Conservation (phyloP, 768 basidiomycete genomes). For the Omphalotus guepiniiformis region DNA sequence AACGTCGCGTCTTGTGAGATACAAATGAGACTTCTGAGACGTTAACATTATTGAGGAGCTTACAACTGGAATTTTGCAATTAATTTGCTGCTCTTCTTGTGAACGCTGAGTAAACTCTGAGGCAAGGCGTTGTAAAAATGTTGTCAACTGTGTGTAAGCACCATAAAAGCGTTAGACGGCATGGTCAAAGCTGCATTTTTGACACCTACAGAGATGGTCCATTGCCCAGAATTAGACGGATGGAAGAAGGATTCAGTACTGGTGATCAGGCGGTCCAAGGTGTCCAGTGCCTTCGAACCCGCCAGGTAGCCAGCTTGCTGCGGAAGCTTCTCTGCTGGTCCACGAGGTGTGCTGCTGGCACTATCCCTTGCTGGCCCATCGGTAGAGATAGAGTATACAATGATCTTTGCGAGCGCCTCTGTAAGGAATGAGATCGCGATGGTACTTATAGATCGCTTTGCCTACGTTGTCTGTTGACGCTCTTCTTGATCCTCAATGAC, state of each 20-base stretch:
- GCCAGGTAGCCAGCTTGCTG: slow-evolving; percentile 57
- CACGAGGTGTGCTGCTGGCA: slow-evolving; percentile 23
- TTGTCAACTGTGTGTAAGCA: slow-evolving; percentile 44
- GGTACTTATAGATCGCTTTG: slow-evolving; percentile 7
- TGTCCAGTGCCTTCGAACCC: slow-evolving; percentile 85
- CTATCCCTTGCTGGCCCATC: slow-evolving; percentile 62
- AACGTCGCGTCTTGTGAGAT: slow-evolving; percentile 54
- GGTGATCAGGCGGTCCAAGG: slow-evolving; percentile 82
- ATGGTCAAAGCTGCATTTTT: background rate
- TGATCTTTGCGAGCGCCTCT: slow-evolving; percentile 79
- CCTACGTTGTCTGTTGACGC: slow-evolving; percentile 59
- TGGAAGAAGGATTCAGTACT: slow-evolving; percentile 95
- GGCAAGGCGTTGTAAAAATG: slow-evolving; percentile 67
- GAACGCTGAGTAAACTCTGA: slow-evolving; percentile 77
- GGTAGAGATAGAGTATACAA: slow-evolving; percentile 86
- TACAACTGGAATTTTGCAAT: slow-evolving; percentile 79
- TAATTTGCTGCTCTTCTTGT: slow-evolving; percentile 70
- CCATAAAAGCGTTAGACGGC: background rate
- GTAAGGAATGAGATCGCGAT: slow-evolving; percentile 6
- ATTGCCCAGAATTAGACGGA: slow-evolving; percentile 86
- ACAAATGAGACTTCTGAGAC: background rate
- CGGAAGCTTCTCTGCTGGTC: slow-evolving; percentile 22
- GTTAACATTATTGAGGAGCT: slow-evolving; percentile 16
- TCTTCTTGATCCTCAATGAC: slow-evolving; percentile 64
- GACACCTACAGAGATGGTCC: slow-evolving; percentile 58